Percentiles rank a stretch among this genome's conserved stretches.
phyloP scores from a whole-genome alignment of 1,284 basidiomycete species.

The Leccinum huronense region DNA sequence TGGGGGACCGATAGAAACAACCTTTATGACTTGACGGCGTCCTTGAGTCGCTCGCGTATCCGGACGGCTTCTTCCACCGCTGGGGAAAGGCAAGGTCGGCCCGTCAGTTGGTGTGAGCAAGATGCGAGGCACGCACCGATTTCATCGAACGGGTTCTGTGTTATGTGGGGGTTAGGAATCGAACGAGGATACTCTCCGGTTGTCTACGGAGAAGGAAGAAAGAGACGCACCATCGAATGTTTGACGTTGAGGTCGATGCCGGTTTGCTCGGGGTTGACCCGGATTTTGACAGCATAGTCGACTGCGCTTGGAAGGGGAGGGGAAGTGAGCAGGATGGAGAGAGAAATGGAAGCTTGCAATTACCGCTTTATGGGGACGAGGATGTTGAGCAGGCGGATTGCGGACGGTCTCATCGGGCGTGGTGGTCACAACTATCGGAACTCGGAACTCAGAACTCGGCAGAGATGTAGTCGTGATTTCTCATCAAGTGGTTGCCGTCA shows the following conservation, averaged over 20 bases:
- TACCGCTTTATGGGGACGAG: conserved; percentile 90
- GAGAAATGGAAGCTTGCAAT: conserved; percentile 26
- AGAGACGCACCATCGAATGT: conserved; percentile 84
- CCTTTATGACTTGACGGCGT: conserved; percentile 84
- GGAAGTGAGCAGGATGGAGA: conserved; percentile 4
- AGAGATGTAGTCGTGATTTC: not conserved
- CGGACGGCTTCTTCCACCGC: conserved; percentile 98
- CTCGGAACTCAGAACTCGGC: conserved; percentile 20
- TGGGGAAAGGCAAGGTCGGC: conserved; percentile 34
- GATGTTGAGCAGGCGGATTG: conserved; percentile 75
- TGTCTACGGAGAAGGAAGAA: not conserved
- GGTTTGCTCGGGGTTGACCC: conserved; percentile 88
- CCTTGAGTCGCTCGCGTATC: conserved; percentile 80
- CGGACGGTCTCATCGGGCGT: conserved; percentile 67
- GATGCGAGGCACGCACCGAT: conserved; percentile 65
- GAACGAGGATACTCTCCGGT: not conserved
- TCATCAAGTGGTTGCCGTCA: not conserved
- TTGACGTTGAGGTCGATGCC: conserved; percentile 94
- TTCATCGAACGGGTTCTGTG: conserved; percentile 93
- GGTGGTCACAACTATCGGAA: conserved; percentile 19
- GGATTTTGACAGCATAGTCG: conserved; percentile 91
- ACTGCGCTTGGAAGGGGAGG: conserved; percentile 52
- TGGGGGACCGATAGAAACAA: conserved; percentile 88
- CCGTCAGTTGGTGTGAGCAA: not conserved
- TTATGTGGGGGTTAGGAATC: not conserved